Base-by-base conservation (phyloP, 495 filamentous ascomycete genomes). In the Penicillium ucsense region DNA sequence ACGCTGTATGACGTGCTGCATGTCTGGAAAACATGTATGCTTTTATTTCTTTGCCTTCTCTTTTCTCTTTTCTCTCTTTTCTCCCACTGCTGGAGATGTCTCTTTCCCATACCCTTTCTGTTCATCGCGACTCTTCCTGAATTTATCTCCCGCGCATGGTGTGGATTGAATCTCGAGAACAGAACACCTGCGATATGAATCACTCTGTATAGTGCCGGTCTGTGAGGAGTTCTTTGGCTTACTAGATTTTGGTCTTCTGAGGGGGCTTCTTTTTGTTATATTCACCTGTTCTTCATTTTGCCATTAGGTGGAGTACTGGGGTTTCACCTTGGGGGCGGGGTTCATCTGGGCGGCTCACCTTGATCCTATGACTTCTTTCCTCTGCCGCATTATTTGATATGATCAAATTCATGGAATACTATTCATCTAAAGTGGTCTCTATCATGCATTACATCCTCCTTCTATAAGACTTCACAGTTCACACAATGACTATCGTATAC, bases 1-100 rank as follows among this genome's bases (percentile, higher is more conserved):
- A 63, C 53, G 56, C 61, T 52, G 53, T 64, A 63, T 59, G 64
- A 67, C 55, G 54, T 63, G 62, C 62, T 55, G 57, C 64, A 65
- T 67, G 62, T 69, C 64, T 57, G 60, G 38, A 61, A 52, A 63
- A 66, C 60, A 64, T 64, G 57, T 59, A 44, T 48, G 41, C 32
- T 49, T 34, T 50, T 50, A 28, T 41, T 50, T 49, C n/a, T n/a
- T n/a, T n/a, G n/a, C n/a, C n/a, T n/a, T n/a, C n/a, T n/a, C n/a
- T n/a, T n/a, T n/a, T n/a, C n/a, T 36, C 35, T 48, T 38, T 48
- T 49, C 36, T 45, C 9, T 47, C 46, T 49, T 50, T 46, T 12
- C 4, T 29, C 45, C 12, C 44, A 41, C 31, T 30, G 40, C 36
- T 38, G 51, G 55, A 46, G 58, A 49, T 56, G 56, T 51, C 20